These are phyloP conservation scores for Claviceps purpurea DNA, from an alignment of 2,329 filamentous ascomycete species.

Conservation along the genomic window DNA sequence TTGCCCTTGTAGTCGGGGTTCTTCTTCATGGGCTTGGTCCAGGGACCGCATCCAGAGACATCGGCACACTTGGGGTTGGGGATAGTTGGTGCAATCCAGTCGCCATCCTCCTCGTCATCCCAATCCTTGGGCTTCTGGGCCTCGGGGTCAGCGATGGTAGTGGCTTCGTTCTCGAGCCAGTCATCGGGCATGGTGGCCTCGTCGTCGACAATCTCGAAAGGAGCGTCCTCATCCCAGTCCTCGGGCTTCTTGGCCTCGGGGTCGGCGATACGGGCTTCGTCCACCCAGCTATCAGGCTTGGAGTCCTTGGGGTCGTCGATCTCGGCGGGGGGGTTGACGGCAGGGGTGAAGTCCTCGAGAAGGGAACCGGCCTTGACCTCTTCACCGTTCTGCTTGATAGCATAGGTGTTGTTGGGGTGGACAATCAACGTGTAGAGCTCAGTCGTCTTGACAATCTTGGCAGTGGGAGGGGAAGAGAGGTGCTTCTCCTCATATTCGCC, in stretches of 20 bases:
- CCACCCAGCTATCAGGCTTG: constrained; percentile 95
- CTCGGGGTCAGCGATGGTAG: constrained; percentile 78
- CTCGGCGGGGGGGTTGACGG: constrained; percentile 91
- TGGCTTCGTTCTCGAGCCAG: constrained; percentile 86
- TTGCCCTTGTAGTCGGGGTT: constrained; percentile 99
- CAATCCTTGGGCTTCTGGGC: constrained; percentile 97
- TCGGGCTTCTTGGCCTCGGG: constrained; percentile 92
- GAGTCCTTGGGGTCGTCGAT: constrained; percentile 88
- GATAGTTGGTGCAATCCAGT: constrained; percentile 83
- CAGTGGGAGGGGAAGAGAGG: constrained; percentile 67
- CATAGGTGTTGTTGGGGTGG: constrained; percentile 89
- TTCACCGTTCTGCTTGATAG: constrained; percentile 84
- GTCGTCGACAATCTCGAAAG: constrained; percentile 90
- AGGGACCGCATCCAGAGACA: constrained; percentile 83
- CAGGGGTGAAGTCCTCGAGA: constrained; percentile 79
- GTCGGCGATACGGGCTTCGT: constrained; percentile 80
- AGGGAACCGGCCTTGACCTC: constrained; percentile 80
- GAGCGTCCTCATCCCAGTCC: constrained; percentile 98
- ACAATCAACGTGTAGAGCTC: constrained; percentile 95
- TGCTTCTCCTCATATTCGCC: constrained; percentile 99
- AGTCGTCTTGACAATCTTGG: constrained; percentile 80
- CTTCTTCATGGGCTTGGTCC: constrained; percentile 82
- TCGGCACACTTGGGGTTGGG: constrained; percentile 95
- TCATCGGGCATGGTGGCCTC: constrained; percentile 84
- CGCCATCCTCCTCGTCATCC: constrained; percentile 98